Percentiles rank a stretch among this genome's conserved stretches.
These are phyloP conservation scores for Populus hybrid DNA, from an alignment of 441 rosid species.

Conservation along the genomic window DNA sequence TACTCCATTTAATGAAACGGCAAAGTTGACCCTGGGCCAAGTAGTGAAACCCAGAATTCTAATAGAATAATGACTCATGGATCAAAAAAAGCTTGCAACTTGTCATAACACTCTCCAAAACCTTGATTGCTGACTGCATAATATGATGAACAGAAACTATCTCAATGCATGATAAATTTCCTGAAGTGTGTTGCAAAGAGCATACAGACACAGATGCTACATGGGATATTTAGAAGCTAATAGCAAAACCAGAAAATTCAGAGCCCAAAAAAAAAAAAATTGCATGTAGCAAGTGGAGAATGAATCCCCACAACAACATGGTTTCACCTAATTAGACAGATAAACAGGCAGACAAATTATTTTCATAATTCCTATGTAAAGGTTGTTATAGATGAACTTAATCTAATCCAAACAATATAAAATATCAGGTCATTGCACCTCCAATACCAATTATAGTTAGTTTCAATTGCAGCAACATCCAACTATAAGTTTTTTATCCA, in stretches of 20 bases:
- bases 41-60: background rate
- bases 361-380: background rate
- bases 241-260: constrained; percentile 4
- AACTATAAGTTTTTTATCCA: background rate
- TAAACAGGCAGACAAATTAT: too few species aligned
- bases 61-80: background rate
- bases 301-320: background rate
- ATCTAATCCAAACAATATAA: background rate
- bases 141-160: background rate
- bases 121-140: background rate
- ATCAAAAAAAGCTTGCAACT: background rate
- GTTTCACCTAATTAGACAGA: background rate
- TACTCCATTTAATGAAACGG: background rate
- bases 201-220: background rate
- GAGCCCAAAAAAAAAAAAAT: background rate
- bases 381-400: background rate
- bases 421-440: background rate
- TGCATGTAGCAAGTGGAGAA: background rate
- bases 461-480: background rate
- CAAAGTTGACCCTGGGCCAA: background rate
- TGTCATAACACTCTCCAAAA: background rate
- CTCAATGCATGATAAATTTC: background rate
- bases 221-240: background rate
- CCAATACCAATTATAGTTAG: background rate
- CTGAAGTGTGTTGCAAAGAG: constrained; percentile 1